Percentiles rank a stretch among this genome's conserved stretches.
Conservation (phyloP, 2,329 filamentous ascomycete species). For the Trichoderma atrobrunneum region DNA sequence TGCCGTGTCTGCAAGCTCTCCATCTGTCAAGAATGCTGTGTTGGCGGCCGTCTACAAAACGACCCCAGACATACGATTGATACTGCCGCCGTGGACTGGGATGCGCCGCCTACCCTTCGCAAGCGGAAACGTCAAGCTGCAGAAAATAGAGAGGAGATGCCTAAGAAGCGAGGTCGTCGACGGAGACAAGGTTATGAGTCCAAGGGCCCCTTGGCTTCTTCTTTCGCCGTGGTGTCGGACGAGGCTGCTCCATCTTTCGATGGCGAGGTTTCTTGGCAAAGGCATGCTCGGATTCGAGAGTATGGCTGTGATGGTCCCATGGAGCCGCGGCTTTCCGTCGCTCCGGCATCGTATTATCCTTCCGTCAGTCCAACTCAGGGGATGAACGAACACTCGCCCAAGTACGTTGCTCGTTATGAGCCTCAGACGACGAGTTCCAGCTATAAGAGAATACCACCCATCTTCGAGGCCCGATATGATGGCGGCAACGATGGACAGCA, state of each 20-base stretch:
- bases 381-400: not conserved
- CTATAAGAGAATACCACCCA: not conserved
- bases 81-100: constrained; percentile 23
- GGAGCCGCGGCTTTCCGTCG: not conserved
- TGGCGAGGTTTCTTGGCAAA: not conserved
- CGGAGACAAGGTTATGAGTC: not conserved
- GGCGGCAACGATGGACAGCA: not conserved
- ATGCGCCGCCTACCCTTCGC: not conserved
- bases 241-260: not conserved
- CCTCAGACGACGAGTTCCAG: too few relatives aligned
- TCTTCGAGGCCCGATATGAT: too few relatives aligned
- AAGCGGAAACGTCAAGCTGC: not conserved
- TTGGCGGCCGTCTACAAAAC: constrained; percentile 16
- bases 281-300: not conserved
- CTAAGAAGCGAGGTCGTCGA: not conserved
- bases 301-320: not conserved
- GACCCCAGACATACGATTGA: constrained; percentile 26
- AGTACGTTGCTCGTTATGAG: not conserved
- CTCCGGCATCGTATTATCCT: not conserved
- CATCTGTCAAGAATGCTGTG: constrained; percentile 26
- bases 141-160: too few relatives aligned
- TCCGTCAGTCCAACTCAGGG: not conserved
- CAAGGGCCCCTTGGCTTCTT: not conserved
- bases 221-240: not conserved
- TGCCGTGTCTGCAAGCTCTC: constrained; percentile 27